phyloP scores from a whole-genome alignment of 805 yeast genomes.

The Suhomyces sp. region DNA sequence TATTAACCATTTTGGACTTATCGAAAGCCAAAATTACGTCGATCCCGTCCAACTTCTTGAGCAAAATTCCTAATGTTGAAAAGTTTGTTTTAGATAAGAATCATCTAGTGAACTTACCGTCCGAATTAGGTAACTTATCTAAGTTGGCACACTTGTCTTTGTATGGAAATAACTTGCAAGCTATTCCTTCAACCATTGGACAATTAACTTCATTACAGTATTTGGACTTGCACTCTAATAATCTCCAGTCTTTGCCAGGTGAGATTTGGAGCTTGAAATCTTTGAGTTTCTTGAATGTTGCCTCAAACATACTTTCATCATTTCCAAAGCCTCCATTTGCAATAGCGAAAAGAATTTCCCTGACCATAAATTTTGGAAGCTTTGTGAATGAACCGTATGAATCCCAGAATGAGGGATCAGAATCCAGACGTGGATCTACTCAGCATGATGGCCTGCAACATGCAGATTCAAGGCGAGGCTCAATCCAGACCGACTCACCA shows the following conservation, averaged over 20 bases:
- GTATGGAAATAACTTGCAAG: slow-evolving; percentile 70
- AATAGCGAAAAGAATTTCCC: slow-evolving; percentile 32
- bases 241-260: slow-evolving; percentile 65
- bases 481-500: too few relatives aligned
- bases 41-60: slow-evolving; percentile 62
- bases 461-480: too few relatives aligned
- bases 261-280: slow-evolving; percentile 64
- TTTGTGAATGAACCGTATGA: slow-evolving; percentile 9
- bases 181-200: slow-evolving; percentile 67
- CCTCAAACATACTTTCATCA: slow-evolving; percentile 66
- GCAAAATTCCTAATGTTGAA: slow-evolving; percentile 63
- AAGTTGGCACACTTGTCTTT: slow-evolving; percentile 67
- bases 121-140: slow-evolving; percentile 57
- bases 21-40: slow-evolving; percentile 81
- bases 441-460: too few relatives aligned
- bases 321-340: slow-evolving; percentile 54
- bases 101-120: slow-evolving; percentile 75
- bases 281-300: slow-evolving; percentile 60
- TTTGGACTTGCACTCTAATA: slow-evolving; percentile 83
- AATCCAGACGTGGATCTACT: slow-evolving; percentile 10
- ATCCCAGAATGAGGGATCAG: slow-evolving; percentile 5
- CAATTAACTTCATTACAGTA: slow-evolving; percentile 56
- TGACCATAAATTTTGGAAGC: slow-evolving; percentile 25
- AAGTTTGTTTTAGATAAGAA: slow-evolving; percentile 77
- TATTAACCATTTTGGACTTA: slow-evolving; percentile 70